phyloP scores from a whole-genome alignment of 2,329 filamentous ascomycete genomes.

The Pseudogymnoascus sp. region DNA sequence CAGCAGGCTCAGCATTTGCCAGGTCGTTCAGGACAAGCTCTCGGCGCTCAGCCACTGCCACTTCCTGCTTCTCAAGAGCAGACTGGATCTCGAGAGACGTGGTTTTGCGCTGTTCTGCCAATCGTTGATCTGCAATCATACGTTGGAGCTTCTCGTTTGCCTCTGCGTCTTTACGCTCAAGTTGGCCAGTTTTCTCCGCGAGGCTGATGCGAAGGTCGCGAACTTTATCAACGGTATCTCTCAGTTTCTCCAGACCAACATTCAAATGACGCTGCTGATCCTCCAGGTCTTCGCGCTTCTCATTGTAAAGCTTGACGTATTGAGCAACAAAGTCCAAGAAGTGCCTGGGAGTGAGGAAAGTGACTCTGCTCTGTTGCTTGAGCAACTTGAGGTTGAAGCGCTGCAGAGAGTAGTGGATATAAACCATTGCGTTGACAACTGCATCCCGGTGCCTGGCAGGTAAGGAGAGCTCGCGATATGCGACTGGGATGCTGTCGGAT shows the following conservation, averaged over 20 bases:
- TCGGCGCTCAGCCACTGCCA: constrained; percentile 72
- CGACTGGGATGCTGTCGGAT: constrained; percentile 86
- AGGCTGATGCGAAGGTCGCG: constrained; percentile 83
- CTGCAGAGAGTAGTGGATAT: constrained; percentile 91
- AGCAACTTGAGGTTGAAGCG: constrained; percentile 79
- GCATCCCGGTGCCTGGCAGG: constrained; percentile 86
- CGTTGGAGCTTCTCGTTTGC: constrained; percentile 95
- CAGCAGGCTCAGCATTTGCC: constrained; percentile 84
- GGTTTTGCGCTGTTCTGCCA: constrained; percentile 84
- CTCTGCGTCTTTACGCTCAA: constrained; percentile 89
- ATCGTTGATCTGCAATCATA: constrained; percentile 92
- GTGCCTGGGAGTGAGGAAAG: constrained; percentile 90
- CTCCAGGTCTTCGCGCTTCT: constrained; percentile 96
- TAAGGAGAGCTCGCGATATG: constrained; percentile 74
- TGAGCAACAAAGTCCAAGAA: constrained; percentile 98
- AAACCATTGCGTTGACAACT: constrained; percentile 97
- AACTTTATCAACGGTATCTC: constrained; percentile 96
- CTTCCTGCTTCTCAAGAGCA: constrained; percentile 80
- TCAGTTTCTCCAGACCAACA: constrained; percentile 92
- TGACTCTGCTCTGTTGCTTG: constrained; percentile 86
- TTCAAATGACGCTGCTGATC: constrained; percentile 98
- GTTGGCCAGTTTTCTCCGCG: constrained; percentile 85
- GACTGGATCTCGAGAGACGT: constrained; percentile 83
- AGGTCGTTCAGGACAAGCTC: constrained; percentile 82
- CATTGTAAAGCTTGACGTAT: constrained; percentile 93